phyloP scores from a whole-genome alignment of 805 yeast genomes.

The Candida coleopterorum region DNA sequence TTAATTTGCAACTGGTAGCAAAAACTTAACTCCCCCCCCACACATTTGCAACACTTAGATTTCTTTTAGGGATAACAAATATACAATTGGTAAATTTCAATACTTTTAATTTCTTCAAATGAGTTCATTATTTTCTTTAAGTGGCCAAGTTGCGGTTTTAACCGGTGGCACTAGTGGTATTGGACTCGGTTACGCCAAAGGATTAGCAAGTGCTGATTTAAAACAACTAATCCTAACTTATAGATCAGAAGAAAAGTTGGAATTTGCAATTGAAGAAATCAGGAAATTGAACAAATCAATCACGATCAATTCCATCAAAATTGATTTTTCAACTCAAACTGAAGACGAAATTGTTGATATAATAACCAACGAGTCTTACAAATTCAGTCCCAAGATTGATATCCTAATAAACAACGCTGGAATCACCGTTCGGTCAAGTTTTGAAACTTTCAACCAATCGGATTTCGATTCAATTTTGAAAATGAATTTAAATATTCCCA shows the following conservation, averaged over 20 bases:
- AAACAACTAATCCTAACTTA: slow-evolving; percentile 31
- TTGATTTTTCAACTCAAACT: slow-evolving; percentile 18
- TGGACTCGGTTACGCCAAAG: slow-evolving; percentile 49
- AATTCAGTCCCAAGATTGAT: slow-evolving; percentile 28
- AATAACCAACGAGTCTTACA: slow-evolving; percentile 26
- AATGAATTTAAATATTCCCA: slow-evolving; percentile 33
- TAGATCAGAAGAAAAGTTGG: slow-evolving; percentile 25
- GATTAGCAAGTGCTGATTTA: slow-evolving; percentile 49
- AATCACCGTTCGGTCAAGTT: slow-evolving; percentile 41
- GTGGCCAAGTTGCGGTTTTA: slow-evolving; percentile 39
- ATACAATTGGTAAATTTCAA: not conserved
- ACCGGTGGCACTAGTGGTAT: slow-evolving; percentile 60
- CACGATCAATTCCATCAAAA: slow-evolving; percentile 18
- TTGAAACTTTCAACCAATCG: slow-evolving; percentile 32
- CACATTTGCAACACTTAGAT: too few species aligned
- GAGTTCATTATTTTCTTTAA: slow-evolving; percentile 28
- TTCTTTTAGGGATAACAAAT: too few species aligned
- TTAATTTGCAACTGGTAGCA: too few species aligned
- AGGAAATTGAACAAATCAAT: slow-evolving; percentile 18
- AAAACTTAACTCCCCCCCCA: not conserved
- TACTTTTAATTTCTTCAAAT: not conserved
- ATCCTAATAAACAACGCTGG: slow-evolving; percentile 45
- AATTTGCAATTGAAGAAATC: slow-evolving; percentile 19
- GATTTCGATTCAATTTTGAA: slow-evolving; percentile 37
- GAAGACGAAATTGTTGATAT: slow-evolving; percentile 22